Base-by-base conservation (phyloP, 331 rosid genomes). In the Rhamnella rubrinervis region DNA sequence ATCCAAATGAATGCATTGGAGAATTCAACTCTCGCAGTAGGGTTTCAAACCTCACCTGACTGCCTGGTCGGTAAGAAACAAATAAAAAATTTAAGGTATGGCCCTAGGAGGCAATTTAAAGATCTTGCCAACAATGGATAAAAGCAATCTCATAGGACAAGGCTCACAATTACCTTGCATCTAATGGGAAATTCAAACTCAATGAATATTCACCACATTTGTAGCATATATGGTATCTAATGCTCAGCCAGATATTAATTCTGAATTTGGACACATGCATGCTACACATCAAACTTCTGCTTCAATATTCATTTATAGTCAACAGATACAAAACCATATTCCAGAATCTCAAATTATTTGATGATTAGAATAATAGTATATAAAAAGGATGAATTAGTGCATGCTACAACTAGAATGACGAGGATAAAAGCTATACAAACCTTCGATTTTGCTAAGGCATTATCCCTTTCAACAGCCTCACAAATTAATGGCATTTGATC, bases 381-480 rank as follows among this genome's bases (percentile, higher is more conserved):
- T 2, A 18, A 53, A 19, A 53, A 53, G 10, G 11, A 53, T n/a
- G 41, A 18, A 55, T 59, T 40, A 63, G 41, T 81, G 50, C 63
- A 50, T 38, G 66, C 59, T 49, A 77, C 41, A 65, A 59, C 9
- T 26, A 59, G 18, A 70, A 46, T 51, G 31, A 23, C 10, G 76
- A 10, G 46, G 53, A 51, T 67, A 74, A 66, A 25, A 56, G 62
- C 44, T 56, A 62, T 66, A 80, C 80, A 84, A 58, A 93, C 98
- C 98, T 91, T 67, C 59, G 95, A 84, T 51, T 80, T 84, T 12
- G 83, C 78, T 59, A 93, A 80, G 71, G 31, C 71, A 62, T 46
- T 67, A 77, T 83, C 83, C 80, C 85, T 79, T 73, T 79, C 63
- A 74, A 85, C 61, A 81, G 91, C 95, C 80, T 87, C 95, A 20